These are phyloP conservation scores for Spergularia marina DNA, from an alignment of 148 eudicot genomes.

Conservation along the genomic window DNA sequence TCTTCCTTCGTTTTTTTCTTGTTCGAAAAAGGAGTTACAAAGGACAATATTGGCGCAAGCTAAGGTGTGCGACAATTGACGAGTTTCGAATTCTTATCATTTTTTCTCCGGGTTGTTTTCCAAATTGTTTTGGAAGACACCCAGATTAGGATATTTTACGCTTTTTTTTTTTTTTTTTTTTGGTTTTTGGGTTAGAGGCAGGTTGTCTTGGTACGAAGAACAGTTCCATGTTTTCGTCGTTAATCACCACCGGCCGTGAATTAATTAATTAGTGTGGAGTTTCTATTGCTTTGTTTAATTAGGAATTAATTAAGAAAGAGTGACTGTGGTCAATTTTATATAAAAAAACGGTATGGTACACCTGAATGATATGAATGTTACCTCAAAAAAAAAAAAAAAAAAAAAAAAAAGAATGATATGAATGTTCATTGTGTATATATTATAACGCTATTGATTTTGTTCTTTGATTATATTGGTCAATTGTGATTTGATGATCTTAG, in stretches of 20 bases:
- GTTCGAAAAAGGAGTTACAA: no score
- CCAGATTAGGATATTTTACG: constrained; percentile 17
- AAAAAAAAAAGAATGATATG: no score
- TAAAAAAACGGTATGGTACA: not conserved
- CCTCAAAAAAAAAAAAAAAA: no score
- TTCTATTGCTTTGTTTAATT: not conserved
- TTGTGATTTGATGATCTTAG: no score
- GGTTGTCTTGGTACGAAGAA: constrained; percentile 23
- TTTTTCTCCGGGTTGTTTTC: not conserved
- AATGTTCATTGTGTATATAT: no score
- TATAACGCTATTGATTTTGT: no score
- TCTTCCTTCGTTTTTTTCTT: not conserved
- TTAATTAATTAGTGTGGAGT: not conserved
- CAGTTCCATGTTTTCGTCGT: constrained; percentile 21
- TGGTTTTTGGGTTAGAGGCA: not conserved
- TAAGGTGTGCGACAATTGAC: no score
- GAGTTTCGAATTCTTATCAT: no score
- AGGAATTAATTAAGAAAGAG: not conserved
- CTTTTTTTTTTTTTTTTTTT: not conserved
- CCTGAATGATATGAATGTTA: not conserved
- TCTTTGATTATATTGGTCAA: no score
- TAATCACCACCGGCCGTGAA: not conserved
- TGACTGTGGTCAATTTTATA: not conserved
- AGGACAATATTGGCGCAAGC: no score
- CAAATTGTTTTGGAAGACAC: constrained; percentile 10